A percentile compares a stretch with the other conserved stretches of the same genome.
phyloP scores from a whole-genome alignment of 73 alveolate species.

The Paramecium sonneborni region DNA sequence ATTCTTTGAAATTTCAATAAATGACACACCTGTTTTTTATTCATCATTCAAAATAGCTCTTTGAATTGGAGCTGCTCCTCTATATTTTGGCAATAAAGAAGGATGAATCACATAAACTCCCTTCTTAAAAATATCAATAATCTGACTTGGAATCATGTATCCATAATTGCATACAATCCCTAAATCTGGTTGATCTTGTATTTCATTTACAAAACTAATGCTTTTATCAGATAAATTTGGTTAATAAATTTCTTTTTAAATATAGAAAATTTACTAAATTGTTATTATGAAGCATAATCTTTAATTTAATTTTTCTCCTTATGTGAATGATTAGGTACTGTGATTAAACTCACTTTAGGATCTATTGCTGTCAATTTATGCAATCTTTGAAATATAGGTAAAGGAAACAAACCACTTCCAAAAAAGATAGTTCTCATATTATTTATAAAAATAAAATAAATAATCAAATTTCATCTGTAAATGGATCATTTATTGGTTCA shows the following conservation, averaged over 20 bases:
- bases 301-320: not conserved
- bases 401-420: conserved; percentile 32
- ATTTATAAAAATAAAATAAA: not conserved
- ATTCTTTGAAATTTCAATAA: conserved; percentile 76
- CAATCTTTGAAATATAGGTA: not conserved
- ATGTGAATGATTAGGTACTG: not conserved
- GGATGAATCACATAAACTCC: conserved; percentile 81
- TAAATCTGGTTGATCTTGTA: not conserved
- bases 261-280: not conserved
- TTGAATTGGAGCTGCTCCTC: conserved; percentile 90
- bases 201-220: not conserved
- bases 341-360: not conserved
- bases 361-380: not conserved
- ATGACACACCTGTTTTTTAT: conserved; percentile 78
- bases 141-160: conserved; percentile 51
- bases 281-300: not conserved
- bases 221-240: not conserved
- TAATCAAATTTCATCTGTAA: conserved; percentile 17
- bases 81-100: conserved; percentile 81
- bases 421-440: conserved; percentile 4
- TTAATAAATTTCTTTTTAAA: not conserved
- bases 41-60: conserved; percentile 77
- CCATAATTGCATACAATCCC: conserved; percentile 62
- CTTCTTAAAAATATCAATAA: conserved; percentile 35
- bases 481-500: not conserved